phyloP scores from a whole-genome alignment of 345 rosid species.

The Dimocarpus longan region DNA sequence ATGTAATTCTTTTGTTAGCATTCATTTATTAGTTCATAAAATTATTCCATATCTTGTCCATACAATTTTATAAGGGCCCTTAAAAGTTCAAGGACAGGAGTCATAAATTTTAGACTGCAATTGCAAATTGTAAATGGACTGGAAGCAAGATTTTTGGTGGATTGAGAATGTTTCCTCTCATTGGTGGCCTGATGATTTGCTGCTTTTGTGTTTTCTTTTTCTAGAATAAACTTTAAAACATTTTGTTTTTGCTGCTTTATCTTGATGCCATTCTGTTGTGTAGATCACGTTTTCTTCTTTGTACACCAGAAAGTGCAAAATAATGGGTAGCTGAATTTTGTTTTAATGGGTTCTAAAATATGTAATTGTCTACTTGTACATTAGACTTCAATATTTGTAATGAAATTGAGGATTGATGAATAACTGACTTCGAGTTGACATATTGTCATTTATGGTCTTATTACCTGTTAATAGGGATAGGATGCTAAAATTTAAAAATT shows the following conservation, averaged over 20 bases:
- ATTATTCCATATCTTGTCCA: no score
- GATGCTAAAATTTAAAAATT: no score
- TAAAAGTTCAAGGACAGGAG: not conserved
- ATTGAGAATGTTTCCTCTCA: not conserved
- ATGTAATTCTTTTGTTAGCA: no score
- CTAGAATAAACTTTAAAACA: not conserved
- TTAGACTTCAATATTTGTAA: not conserved
- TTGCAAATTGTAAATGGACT: not conserved
- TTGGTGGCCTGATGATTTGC: not conserved
- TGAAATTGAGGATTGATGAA: not conserved
- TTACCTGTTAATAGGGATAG: no score
- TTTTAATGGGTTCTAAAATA: not conserved
- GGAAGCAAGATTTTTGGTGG: not conserved
- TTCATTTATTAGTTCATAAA: no score
- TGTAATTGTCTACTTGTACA: not conserved
- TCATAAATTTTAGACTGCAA: conserved; percentile 15
- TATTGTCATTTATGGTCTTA: not conserved
- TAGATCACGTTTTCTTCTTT: conserved; percentile 2
- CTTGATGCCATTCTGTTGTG: conserved; percentile 7
- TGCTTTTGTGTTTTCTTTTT: conserved; percentile 9
- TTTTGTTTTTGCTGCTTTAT: conserved; percentile 6
- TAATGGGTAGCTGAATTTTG: not conserved
- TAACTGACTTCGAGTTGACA: not conserved
- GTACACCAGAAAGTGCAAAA: not conserved
- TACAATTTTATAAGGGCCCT: no score